phyloP scores from a whole-genome alignment of 2,329 filamentous ascomycete genomes.

The Colletotrichum scovillei region DNA sequence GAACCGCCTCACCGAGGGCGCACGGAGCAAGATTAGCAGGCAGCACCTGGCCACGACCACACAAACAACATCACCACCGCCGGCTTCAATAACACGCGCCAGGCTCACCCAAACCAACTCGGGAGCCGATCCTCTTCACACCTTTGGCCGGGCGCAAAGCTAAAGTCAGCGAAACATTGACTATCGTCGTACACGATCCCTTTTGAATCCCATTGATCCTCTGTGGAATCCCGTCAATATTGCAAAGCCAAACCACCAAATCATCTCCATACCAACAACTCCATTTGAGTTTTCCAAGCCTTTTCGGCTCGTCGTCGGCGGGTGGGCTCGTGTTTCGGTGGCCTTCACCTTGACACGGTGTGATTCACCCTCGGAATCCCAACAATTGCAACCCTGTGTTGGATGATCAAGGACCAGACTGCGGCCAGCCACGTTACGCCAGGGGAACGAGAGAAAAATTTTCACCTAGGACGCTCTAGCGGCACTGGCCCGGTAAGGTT shows the following conservation, averaged over 20 bases:
- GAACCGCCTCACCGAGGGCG: conserved; percentile 22
- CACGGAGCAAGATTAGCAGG: conserved; percentile 14
- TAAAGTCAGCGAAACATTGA: neutral
- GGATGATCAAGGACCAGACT: conserved; percentile 22
- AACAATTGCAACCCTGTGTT: conserved; percentile 25
- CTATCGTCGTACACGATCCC: neutral
- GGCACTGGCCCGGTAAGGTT: conserved; percentile 26
- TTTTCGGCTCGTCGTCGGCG: neutral
- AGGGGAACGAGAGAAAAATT: conserved; percentile 30
- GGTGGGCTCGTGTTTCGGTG: conserved; percentile 26
- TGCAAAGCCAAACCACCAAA: conserved; percentile 7
- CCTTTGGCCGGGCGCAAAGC: neutral
- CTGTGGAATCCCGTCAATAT: conserved; percentile 26
- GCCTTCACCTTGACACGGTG: conserved; percentile 30
- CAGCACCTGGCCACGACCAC: conserved; percentile 17
- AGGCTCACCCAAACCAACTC: neutral
- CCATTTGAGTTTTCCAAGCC: conserved; percentile 1
- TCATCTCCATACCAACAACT: conserved; percentile 25
- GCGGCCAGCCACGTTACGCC: conserved; percentile 31
- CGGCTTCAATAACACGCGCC: neutral
- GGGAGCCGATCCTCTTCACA: neutral
- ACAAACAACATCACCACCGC: neutral
- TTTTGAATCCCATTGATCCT: neutral
- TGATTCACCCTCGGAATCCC: conserved; percentile 32
- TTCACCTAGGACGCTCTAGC: conserved; percentile 28